phyloP scores from a whole-genome alignment of 768 basidiomycete genomes.

The Leccinellum rugosiceps region DNA sequence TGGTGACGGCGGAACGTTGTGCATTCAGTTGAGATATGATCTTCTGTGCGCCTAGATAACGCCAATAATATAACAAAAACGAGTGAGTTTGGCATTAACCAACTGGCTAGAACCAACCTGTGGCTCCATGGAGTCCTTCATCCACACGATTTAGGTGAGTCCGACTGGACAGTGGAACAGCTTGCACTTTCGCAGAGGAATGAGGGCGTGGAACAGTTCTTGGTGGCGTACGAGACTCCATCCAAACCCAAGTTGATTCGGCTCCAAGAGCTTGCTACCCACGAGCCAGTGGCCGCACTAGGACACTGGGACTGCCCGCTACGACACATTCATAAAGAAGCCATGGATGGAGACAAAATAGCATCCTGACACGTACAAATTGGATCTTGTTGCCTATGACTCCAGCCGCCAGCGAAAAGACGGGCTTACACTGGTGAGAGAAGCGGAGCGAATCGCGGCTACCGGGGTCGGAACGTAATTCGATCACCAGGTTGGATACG shows the following conservation, averaged over 20 bases:
- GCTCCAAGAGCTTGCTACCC: not conserved
- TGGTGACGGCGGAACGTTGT: conserved; percentile 42
- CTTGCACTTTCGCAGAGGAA: conserved; percentile 1
- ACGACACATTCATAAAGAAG: not conserved
- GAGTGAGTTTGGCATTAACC: not conserved
- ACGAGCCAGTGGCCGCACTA: not conserved
- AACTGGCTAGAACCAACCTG: conserved; percentile 12
- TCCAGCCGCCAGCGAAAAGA: not conserved
- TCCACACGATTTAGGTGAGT: conserved; percentile 16
- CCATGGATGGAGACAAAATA: not conserved
- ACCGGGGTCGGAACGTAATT: not conserved
- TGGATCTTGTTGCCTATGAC: not conserved
- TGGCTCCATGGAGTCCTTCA: conserved; percentile 22
- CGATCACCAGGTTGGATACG: not conserved
- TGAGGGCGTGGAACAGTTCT: not conserved
- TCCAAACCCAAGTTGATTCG: conserved; percentile 3
- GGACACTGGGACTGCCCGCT: not conserved
- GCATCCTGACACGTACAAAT: conserved; percentile 4
- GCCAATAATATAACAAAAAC: conserved; percentile 1
- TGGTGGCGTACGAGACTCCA: conserved; percentile 13
- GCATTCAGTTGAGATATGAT: conserved; percentile 46
- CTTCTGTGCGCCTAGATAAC: conserved; percentile 47
- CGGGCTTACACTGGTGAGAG: not conserved
- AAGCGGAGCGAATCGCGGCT: not conserved
- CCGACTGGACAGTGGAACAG: conserved; percentile 13